These are phyloP conservation scores for Phytophthora citricola DNA, from an alignment of 352 stramenopile genomes.

Conservation along the genomic window DNA sequence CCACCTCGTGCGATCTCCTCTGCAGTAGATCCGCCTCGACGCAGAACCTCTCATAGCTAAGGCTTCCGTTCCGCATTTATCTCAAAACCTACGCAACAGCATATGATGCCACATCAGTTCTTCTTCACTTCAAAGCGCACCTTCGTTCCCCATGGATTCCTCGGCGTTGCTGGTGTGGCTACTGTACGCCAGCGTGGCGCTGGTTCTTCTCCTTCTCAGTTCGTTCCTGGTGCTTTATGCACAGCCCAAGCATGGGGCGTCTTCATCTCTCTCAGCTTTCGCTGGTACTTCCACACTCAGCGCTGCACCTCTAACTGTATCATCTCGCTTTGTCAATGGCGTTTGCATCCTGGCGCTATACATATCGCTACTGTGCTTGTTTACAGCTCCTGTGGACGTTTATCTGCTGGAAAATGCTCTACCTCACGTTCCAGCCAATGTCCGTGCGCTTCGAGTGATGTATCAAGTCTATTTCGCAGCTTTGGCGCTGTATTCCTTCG, in stretches of 20 bases:
- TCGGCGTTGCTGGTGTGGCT: constrained; percentile 60
- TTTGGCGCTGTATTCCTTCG: constrained; percentile 70
- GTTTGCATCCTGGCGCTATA: constrained; percentile 80
- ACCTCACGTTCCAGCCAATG: constrained; percentile 64
- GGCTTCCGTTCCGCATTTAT: constrained; percentile 31
- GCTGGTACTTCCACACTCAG: constrained; percentile 63
- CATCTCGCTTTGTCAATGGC: constrained; percentile 72
- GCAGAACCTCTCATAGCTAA: constrained; percentile 65
- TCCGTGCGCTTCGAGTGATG: constrained; percentile 56
- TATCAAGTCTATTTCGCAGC: constrained; percentile 79
- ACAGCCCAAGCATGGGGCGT: constrained; percentile 62
- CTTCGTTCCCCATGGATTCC: constrained; percentile 37
- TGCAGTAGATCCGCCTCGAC: constrained; percentile 53
- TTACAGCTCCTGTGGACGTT: constrained; percentile 82
- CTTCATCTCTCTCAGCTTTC: constrained; percentile 61
- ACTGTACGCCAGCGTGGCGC: constrained; percentile 67
- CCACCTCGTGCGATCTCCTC: constrained; percentile 41
- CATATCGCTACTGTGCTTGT: constrained; percentile 74
- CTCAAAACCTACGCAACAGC: constrained; percentile 15
- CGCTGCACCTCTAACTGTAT: constrained; percentile 63
- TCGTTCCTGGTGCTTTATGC: constrained; percentile 64
- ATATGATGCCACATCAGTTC: constrained; percentile 14
- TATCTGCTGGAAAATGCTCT: constrained; percentile 79
- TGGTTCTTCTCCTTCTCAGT: constrained; percentile 66
- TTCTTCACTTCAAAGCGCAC: constrained; percentile 29